Percentiles rank a stretch among this genome's conserved stretches.
phyloP scores from a whole-genome alignment of 1,284 basidiomycete species.

The Trametes hirsuta region DNA sequence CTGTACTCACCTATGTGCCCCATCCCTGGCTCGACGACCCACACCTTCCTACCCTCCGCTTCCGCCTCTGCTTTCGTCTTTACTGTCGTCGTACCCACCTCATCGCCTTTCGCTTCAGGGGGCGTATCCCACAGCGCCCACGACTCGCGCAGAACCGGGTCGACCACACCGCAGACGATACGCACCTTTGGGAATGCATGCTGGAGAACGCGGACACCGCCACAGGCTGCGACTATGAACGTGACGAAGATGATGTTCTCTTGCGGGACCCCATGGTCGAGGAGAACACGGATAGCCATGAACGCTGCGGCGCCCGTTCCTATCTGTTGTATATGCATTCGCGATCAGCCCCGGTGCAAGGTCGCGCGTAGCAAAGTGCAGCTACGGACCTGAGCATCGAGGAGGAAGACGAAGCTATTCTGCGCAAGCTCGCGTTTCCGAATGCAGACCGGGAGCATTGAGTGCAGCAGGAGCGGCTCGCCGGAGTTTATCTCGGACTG shows the following conservation, averaged over 20 bases:
- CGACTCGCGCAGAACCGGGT: slow-evolving; percentile 71
- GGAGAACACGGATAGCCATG: slow-evolving; percentile 94
- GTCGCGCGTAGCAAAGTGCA: not conserved
- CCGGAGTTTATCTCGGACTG: slow-evolving; percentile 86
- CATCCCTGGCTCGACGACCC: slow-evolving; percentile 82
- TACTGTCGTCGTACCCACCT: slow-evolving; percentile 30
- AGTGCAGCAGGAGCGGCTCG: slow-evolving; percentile 88
- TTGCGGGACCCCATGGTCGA: slow-evolving; percentile 93
- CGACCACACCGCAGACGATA: slow-evolving; percentile 84
- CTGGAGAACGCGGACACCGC: slow-evolving; percentile 79
- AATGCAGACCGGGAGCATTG: slow-evolving; percentile 76
- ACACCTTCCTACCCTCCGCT: slow-evolving; percentile 58
- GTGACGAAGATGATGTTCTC: slow-evolving; percentile 87
- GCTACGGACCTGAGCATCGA: slow-evolving; percentile 84
- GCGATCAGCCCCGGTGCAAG: not conserved
- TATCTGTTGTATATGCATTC: slow-evolving; percentile 54
- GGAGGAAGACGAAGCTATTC: slow-evolving; percentile 84
- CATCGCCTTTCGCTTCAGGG: slow-evolving; percentile 42
- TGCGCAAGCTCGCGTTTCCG: slow-evolving; percentile 66
- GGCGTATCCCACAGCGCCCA: slow-evolving; percentile 57
- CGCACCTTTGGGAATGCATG: slow-evolving; percentile 83
- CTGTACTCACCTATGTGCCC: slow-evolving; percentile 73
- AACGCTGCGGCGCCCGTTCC: slow-evolving; percentile 94
- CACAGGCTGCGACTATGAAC: slow-evolving; percentile 83
- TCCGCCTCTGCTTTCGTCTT: slow-evolving; percentile 34